A percentile compares a stretch with the other conserved stretches of the same genome.
phyloP scores from a whole-genome alignment of 768 basidiomycete species.

The Kwoniella sp. region DNA sequence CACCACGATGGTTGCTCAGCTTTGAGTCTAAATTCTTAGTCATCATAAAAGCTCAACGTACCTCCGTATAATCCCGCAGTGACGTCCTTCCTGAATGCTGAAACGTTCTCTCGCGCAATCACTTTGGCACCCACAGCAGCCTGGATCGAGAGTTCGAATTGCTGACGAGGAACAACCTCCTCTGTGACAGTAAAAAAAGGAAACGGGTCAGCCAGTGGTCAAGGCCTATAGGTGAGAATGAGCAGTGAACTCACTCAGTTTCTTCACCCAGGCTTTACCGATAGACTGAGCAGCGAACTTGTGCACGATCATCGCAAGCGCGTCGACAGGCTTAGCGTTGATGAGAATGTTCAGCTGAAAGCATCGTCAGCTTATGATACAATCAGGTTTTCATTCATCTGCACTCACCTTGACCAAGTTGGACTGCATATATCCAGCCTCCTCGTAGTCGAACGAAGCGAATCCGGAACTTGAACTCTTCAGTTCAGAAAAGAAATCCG shows the following conservation, averaged over 20 bases:
- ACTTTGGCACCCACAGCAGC: slow-evolving; percentile 84
- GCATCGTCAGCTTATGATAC: slow-evolving; percentile 1
- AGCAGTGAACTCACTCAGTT: slow-evolving; percentile 68
- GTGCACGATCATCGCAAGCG: slow-evolving; percentile 88
- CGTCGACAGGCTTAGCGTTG: slow-evolving; percentile 87
- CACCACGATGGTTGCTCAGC: slow-evolving; percentile 7
- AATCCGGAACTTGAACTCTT: slow-evolving; percentile 68
- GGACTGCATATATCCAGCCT: slow-evolving; percentile 80
- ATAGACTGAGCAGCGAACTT: slow-evolving; percentile 72
- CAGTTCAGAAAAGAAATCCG: slow-evolving; percentile 90
- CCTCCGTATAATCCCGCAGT: slow-evolving; percentile 93
- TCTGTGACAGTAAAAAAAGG: slow-evolving; percentile 48
- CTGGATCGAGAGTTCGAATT: slow-evolving; percentile 95
- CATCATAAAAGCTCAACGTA: slow-evolving; percentile 28
- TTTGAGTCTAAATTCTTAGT: slow-evolving; percentile 27
- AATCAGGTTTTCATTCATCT: neutral
- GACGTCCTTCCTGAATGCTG: slow-evolving; percentile 73
- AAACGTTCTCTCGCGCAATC: slow-evolving; percentile 83
- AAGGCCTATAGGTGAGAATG: too few relatives aligned
- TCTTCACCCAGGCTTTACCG: slow-evolving; percentile 83
- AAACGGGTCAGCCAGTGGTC: neutral
- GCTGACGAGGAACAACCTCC: slow-evolving; percentile 86
- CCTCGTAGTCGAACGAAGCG: slow-evolving; percentile 73
- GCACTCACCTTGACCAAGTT: slow-evolving; percentile 74
- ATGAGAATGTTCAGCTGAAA: slow-evolving; percentile 83